phyloP scores from a whole-genome alignment of 1,284 basidiomycete genomes.

The Rhodotorula sp. region DNA sequence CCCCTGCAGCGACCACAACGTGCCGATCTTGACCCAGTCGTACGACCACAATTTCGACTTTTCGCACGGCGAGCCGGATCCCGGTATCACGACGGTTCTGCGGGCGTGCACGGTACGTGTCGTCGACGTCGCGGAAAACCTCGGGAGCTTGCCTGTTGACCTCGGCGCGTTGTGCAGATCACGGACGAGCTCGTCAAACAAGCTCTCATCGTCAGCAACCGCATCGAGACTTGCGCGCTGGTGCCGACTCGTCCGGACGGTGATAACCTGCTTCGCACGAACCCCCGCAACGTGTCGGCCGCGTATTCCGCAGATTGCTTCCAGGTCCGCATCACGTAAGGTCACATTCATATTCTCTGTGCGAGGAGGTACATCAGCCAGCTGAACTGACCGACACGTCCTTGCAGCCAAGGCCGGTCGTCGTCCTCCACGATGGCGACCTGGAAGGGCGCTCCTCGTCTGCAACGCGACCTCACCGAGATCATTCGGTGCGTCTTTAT shows the following conservation, averaged over 20 bases:
- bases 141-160: not conserved
- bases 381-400: conserved; percentile 13
- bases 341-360: not conserved
- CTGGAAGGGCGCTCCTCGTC: conserved; percentile 47
- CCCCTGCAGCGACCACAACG: conserved; percentile 42
- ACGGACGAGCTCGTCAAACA: conserved; percentile 72
- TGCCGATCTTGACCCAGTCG: conserved; percentile 63
- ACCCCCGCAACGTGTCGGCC: conserved; percentile 45
- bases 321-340: conserved; percentile 14
- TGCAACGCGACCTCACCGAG: conserved; percentile 46
- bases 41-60: conserved; percentile 64
- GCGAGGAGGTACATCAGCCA: conserved; percentile 24
- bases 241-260: conserved; percentile 62
- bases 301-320: conserved; percentile 42
- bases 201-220: conserved; percentile 70
- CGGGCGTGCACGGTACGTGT: conserved; percentile 73
- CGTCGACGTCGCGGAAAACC: not conserved
- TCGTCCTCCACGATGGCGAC: conserved; percentile 52
- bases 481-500: conserved; percentile 37
- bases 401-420: conserved; percentile 62
- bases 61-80: conserved; percentile 58
- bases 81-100: conserved; percentile 67
- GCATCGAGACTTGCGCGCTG: conserved; percentile 73
- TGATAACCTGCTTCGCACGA: conserved; percentile 53
- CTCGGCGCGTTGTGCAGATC: conserved; percentile 57